Conservation (phyloP, 306 rosid genomes). For the Amphicarpaea edgeworthii region DNA sequence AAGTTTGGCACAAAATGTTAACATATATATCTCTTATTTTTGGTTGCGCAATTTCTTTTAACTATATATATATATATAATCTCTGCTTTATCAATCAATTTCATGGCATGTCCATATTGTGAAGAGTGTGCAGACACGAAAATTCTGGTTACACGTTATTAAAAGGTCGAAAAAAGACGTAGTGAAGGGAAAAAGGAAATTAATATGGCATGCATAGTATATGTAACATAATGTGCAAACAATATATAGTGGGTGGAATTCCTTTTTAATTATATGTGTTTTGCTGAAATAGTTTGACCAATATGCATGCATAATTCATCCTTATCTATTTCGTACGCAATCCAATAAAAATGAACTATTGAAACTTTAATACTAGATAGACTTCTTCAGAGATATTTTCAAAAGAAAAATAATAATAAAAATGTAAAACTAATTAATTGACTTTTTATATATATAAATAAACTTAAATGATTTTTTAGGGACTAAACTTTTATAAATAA, state of each 20-base stretch:
- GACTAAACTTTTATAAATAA: too few species aligned
- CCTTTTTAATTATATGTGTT: not conserved
- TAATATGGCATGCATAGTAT: not conserved
- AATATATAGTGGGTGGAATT: conserved; percentile 22
- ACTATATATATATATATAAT: not conserved
- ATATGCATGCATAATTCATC: conserved; percentile 7
- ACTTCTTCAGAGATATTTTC: not conserved
- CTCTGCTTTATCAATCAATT: too few species aligned
- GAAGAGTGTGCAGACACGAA: not conserved
- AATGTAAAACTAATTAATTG: too few species aligned
- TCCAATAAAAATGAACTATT: not conserved
- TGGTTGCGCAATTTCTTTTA: not conserved
- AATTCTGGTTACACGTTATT: not conserved
- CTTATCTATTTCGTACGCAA: conserved; percentile 1
- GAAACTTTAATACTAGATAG: not conserved
- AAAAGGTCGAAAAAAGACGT: conserved; percentile 10
- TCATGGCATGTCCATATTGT: not conserved
- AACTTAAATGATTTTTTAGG: too few species aligned
- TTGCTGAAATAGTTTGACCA: not conserved
- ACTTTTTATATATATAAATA: too few species aligned
- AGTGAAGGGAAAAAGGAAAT: not conserved
- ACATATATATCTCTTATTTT: not conserved
- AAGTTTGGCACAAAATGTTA: not conserved
- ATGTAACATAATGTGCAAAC: not conserved
- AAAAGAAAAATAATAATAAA: too few species aligned